Conservation (phyloP, 169 alveolate species). For the Eimeria sp. region DNA sequence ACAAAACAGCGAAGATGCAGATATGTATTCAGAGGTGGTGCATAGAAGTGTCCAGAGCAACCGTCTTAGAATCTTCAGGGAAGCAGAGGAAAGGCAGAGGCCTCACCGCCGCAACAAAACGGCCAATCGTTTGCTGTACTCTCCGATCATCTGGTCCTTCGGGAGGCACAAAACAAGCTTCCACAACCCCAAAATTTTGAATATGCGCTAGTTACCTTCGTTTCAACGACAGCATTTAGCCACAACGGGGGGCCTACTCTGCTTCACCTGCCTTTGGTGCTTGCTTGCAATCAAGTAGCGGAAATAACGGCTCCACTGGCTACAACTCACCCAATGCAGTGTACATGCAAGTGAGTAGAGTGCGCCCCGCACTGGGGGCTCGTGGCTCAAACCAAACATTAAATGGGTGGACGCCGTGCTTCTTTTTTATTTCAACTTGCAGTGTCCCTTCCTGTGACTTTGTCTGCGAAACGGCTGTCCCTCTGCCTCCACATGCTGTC, state of each 20-base stretch:
- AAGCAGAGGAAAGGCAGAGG: neutral
- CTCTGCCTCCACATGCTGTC: neutral
- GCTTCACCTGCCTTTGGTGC: neutral
- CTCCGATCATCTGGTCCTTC: constrained; percentile 52
- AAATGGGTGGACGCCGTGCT: constrained; percentile 48
- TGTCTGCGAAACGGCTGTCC: neutral
- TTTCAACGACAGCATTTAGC: neutral
- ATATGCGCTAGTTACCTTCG: neutral
- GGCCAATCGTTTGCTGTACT: constrained; percentile 22
- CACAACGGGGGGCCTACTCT: neutral
- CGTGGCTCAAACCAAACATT: constrained; percentile 55
- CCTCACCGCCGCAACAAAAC: constrained; percentile 38
- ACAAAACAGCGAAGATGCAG: neutral
- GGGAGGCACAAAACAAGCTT: neutral
- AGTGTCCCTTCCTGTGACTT: neutral
- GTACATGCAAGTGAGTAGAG: constrained; percentile 77
- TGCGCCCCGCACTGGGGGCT: constrained; percentile 71
- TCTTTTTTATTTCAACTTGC: neutral
- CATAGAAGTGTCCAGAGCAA: neutral
- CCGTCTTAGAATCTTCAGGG: neutral
- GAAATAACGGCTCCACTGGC: neutral
- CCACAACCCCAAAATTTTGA: neutral
- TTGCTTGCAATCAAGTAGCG: neutral
- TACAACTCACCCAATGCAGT: constrained; percentile 64
- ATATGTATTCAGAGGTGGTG: neutral